phyloP scores from a whole-genome alignment of 352 stramenopile genomes.

The Phytophthora colocasiae region DNA sequence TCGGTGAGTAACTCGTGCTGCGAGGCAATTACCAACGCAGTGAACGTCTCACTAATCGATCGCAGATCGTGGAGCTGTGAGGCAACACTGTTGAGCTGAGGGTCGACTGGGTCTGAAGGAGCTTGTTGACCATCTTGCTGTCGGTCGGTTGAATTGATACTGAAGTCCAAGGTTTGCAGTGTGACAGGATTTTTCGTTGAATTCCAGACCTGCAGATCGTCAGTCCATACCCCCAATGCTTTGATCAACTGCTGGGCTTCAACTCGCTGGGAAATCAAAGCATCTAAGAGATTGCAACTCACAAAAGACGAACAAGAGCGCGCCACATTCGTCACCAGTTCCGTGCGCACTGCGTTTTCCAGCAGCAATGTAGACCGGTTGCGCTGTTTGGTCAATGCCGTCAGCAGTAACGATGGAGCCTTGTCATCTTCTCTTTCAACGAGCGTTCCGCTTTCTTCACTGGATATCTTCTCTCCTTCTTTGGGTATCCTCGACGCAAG shows the following conservation, averaged over 20 bases:
- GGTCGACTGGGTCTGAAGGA: conserved; percentile 5
- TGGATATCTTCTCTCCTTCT: neutral
- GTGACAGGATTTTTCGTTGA: conserved; percentile 13
- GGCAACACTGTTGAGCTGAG: conserved; percentile 20
- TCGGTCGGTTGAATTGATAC: neutral
- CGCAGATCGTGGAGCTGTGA: conserved; percentile 46
- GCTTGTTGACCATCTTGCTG: conserved; percentile 1
- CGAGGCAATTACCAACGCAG: conserved; percentile 45
- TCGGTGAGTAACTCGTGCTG: conserved; percentile 44
- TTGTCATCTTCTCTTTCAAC: conserved; percentile 14
- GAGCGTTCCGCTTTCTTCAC: neutral
- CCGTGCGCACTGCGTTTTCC: conserved; percentile 40
- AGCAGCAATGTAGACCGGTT: conserved; percentile 44
- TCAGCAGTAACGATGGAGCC: conserved; percentile 65
- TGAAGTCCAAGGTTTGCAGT: conserved; percentile 1
- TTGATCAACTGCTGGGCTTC: conserved; percentile 18
- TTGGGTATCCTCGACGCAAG: conserved; percentile 2
- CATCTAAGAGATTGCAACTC: conserved; percentile 12
- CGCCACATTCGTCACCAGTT: conserved; percentile 30
- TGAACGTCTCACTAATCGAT: conserved; percentile 60
- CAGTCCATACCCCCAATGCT: conserved; percentile 27
- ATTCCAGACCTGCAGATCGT: conserved; percentile 33
- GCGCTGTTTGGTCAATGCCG: conserved; percentile 58
- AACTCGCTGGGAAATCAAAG: conserved; percentile 9
- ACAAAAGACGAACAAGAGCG: conserved; percentile 13